These are phyloP conservation scores for Ichthyophonus hoferi DNA, from an alignment of 208 protist genomes.

Conservation along the genomic window DNA sequence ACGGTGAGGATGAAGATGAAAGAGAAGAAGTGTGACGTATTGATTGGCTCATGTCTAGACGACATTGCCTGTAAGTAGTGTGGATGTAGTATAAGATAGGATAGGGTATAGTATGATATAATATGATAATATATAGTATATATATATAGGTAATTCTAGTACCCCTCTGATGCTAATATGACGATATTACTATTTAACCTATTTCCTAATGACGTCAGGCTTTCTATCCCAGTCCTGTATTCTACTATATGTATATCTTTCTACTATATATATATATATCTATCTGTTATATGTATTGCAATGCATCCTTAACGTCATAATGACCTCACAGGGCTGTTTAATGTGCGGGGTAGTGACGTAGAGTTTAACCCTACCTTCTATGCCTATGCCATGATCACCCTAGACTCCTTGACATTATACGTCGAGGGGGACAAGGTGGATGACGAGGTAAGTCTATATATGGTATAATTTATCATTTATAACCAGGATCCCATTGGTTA, in stretches of 20 bases:
- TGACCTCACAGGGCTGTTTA: not conserved
- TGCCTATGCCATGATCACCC: conserved; percentile 26
- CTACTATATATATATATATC: too few species aligned
- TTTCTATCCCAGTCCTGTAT: too few species aligned
- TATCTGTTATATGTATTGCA: too few species aligned
- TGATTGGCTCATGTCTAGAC: not conserved
- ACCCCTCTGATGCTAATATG: too few species aligned
- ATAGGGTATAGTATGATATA: not conserved
- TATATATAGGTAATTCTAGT: too few species aligned
- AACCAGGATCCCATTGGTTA: too few species aligned
- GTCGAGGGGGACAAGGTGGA: not conserved
- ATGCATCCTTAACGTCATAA: too few species aligned
- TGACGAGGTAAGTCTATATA: not conserved
- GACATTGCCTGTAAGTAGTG: not conserved
- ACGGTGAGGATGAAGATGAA: not conserved
- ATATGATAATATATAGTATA: not conserved
- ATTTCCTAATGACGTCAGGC: too few species aligned
- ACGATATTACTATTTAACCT: too few species aligned
- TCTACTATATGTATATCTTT: too few species aligned
- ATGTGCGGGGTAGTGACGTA: not conserved
- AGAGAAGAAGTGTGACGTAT: not conserved
- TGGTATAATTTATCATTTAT: not conserved
- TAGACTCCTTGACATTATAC: not conserved
- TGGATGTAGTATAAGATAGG: not conserved
- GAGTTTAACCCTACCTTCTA: conserved; percentile 32